These are phyloP conservation scores for Theobroma grandiflorum DNA, from an alignment of 441 rosid genomes.

Conservation along the genomic window DNA sequence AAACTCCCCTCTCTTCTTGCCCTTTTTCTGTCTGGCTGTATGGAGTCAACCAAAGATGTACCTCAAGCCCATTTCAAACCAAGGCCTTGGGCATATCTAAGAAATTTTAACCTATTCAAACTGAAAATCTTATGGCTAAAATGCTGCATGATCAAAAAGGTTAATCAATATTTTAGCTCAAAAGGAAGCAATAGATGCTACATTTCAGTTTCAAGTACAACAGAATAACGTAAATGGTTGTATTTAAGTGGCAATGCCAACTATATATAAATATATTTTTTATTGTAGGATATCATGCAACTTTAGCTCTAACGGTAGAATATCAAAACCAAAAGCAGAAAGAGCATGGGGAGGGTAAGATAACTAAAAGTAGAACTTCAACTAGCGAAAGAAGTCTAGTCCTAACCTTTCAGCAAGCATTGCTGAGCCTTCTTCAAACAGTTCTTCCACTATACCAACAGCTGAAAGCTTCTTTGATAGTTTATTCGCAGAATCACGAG, in stretches of 20 bases:
- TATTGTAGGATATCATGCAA: background rate
- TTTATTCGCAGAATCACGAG: slow-evolving; percentile 58
- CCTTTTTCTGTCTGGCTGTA: too few species aligned
- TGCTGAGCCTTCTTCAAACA: slow-evolving; percentile 96
- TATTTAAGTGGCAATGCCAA: background rate
- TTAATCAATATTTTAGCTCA: background rate
- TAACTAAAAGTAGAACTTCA: background rate
- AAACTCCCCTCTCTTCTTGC: too few species aligned
- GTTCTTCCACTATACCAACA: slow-evolving; percentile 82
- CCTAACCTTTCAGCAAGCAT: slow-evolving; percentile 89
- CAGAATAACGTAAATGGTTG: background rate
- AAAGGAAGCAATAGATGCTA: background rate
- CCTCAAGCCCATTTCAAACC: too few species aligned
- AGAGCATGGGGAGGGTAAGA: background rate
- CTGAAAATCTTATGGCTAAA: background rate
- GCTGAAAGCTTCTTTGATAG: slow-evolving; percentile 71
- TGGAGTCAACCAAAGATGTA: too few species aligned
- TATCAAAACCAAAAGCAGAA: background rate
- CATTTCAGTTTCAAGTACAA: background rate
- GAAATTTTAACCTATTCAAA: background rate
- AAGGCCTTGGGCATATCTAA: too few species aligned
- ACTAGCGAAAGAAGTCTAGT: background rate
- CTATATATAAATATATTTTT: background rate
- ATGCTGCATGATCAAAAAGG: background rate
- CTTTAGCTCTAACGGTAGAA: background rate